phyloP scores from a whole-genome alignment of 345 rosid genomes.

The Euphorbia peplus region DNA sequence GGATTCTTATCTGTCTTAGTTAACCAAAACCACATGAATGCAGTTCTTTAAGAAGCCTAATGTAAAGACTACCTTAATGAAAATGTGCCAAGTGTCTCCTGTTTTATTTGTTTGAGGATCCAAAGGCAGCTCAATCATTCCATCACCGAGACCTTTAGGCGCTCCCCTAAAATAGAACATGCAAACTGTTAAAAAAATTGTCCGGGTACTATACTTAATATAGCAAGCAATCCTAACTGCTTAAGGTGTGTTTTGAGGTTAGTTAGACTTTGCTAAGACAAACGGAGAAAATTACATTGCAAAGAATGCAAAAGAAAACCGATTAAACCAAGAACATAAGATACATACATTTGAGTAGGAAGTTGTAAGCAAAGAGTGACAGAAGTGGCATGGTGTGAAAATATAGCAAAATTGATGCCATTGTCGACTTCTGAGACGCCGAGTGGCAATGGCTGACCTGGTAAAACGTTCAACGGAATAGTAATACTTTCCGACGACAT shows the following conservation, averaged over 20 bases:
- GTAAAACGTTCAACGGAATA: slow-evolving; percentile 39
- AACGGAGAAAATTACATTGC: background rate
- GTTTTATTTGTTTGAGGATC: slow-evolving; percentile 73
- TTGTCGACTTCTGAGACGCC: slow-evolving; percentile 73
- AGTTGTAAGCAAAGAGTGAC: slow-evolving; percentile 76
- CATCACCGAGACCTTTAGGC: slow-evolving; percentile 33
- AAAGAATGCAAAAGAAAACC: background rate
- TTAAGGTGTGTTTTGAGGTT: too few species aligned
- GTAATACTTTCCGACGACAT: slow-evolving; percentile 28
- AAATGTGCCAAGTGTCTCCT: slow-evolving; percentile 89
- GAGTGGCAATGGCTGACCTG: slow-evolving; percentile 74
- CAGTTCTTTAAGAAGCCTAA: background rate
- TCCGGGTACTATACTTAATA: too few species aligned
- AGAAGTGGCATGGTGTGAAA: slow-evolving; percentile 79
- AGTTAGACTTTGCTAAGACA: too few species aligned
- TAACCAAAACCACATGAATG: background rate
- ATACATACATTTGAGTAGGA: slow-evolving; percentile 54
- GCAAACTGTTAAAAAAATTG: too few species aligned
- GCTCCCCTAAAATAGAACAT: slow-evolving; percentile 32
- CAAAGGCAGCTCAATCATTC: slow-evolving; percentile 62
- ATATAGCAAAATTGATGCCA: slow-evolving; percentile 82
- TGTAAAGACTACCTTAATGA: slow-evolving; percentile 54
- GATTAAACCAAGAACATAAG: background rate
- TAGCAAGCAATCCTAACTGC: too few species aligned
- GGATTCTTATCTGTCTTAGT: background rate